Conservation (phyloP, 768 basidiomycete species). For the Cystofilobasidium ferigula region DNA sequence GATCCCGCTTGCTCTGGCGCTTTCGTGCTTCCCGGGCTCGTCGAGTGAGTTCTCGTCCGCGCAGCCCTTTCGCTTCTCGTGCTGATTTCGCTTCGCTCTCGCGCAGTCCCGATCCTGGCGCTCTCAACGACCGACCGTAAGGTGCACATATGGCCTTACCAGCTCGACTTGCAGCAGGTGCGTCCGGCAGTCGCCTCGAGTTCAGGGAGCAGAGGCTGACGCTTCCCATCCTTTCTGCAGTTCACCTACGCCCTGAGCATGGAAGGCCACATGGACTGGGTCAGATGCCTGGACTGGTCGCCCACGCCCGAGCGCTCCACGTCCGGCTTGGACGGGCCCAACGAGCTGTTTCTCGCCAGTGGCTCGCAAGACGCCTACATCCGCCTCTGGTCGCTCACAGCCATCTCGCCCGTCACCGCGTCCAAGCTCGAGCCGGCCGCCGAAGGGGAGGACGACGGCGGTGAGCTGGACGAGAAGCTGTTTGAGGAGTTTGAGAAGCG, state of each 20-base stretch:
- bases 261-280: constrained; percentile 90
- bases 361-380: constrained; percentile 93
- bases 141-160: constrained; percentile 65
- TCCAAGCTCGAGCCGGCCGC: constrained; percentile 19
- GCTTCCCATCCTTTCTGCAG: constrained; percentile 38
- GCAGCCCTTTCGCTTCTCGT: no score
- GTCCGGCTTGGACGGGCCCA: constrained; percentile 34
- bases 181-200: constrained; percentile 39
- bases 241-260: constrained; percentile 43
- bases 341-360: constrained; percentile 64
- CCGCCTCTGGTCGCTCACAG: constrained; percentile 76
- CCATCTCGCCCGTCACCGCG: constrained; percentile 32
- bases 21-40: constrained; percentile 56
- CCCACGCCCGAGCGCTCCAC: constrained; percentile 28
- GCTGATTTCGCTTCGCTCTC: no score
- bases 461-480: constrained; percentile 54
- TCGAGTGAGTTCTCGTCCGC: constrained; percentile 45
- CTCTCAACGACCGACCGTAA: constrained; percentile 69
- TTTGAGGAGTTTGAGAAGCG: constrained; percentile 81
- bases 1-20: constrained; percentile 61
- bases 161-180: constrained; percentile 41
- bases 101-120: constrained; percentile 54
- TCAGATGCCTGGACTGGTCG: constrained; percentile 64
- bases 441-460: constrained; percentile 27
- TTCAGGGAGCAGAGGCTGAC: constrained; percentile 4